A percentile compares a stretch with the other conserved stretches of the same genome.
phyloP scores from a whole-genome alignment of 805 yeast genomes.

The Candida methanosorbosa region DNA sequence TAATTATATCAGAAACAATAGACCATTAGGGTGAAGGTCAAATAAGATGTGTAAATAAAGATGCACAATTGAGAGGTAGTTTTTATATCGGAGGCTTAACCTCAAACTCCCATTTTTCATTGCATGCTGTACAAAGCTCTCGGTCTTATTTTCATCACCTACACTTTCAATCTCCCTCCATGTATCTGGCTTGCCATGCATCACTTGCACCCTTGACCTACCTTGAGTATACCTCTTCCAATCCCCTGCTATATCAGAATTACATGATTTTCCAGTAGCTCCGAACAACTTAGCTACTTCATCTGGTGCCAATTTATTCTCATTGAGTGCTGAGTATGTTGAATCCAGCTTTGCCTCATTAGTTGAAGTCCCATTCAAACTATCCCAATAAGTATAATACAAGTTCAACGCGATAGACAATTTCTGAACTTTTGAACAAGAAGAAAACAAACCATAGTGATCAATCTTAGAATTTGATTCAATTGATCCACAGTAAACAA shows the following conservation, averaged over 20 bases:
- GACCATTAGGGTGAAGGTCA: no score
- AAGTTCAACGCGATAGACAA: constrained; percentile 33
- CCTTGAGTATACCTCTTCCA: constrained; percentile 16
- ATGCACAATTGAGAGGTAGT: no score
- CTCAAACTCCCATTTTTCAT: not conserved
- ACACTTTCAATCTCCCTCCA: no score
- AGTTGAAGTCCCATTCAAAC: constrained; percentile 6
- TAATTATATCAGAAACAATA: no score
- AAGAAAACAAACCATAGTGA: constrained; percentile 32
- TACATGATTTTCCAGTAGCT: constrained; percentile 14
- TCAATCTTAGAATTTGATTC: constrained; percentile 27
- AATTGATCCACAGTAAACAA: constrained; percentile 31
- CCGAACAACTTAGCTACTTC: not conserved
- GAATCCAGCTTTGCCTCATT: no score
- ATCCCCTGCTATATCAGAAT: constrained; percentile 16
- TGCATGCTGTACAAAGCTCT: no score
- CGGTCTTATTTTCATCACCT: no score
- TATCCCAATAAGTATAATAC: constrained; percentile 19
- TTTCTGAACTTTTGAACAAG: constrained; percentile 29
- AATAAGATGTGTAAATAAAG: no score
- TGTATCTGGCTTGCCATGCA: not conserved
- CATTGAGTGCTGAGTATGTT: no score
- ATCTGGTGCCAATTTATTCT: no score
- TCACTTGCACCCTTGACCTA: constrained; percentile 2
- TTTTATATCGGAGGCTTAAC: no score